These are phyloP conservation scores for Hypoxylon subgilvum DNA, from an alignment of 495 filamentous ascomycete species.

Conservation along the genomic window DNA sequence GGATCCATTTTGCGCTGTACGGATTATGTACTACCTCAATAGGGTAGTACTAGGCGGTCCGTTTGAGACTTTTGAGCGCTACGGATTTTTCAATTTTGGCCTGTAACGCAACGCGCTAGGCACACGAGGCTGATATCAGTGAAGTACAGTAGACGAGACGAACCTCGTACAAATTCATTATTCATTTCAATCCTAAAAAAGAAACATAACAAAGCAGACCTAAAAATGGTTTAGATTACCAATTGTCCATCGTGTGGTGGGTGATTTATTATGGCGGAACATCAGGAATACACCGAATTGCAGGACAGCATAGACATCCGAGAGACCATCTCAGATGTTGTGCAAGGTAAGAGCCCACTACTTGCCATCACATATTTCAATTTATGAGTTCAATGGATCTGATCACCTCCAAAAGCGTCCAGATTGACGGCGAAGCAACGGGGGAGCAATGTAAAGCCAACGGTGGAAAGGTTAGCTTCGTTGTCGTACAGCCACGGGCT, in stretches of 20 bases:
- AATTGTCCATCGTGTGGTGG: not conserved
- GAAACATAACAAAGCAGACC: no score
- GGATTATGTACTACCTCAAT: no score
- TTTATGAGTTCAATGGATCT: no score
- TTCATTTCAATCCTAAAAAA: no score
- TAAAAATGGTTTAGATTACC: no score
- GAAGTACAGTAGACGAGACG: no score
- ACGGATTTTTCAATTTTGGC: no score
- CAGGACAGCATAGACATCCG: constrained; percentile 14
- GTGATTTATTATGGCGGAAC: constrained; percentile 15
- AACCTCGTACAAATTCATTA: not conserved
- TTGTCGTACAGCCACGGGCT: constrained; percentile 72
- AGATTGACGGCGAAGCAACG: constrained; percentile 58
- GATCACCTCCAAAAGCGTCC: constrained; percentile 51
- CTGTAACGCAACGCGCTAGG: no score
- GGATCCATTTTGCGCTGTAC: no score
- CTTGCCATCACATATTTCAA: not conserved
- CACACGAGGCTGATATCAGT: no score
- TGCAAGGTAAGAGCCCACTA: constrained; percentile 30
- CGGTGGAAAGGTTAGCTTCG: constrained; percentile 55
- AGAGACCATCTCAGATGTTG: constrained; percentile 29
- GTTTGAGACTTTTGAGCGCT: no score
- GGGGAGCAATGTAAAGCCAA: constrained; percentile 47
- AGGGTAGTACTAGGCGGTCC: no score
- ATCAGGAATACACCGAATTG: constrained; percentile 8